Base-by-base conservation (phyloP, 2,329 filamentous ascomycete species). In the Torrubiella hemipterigena region DNA sequence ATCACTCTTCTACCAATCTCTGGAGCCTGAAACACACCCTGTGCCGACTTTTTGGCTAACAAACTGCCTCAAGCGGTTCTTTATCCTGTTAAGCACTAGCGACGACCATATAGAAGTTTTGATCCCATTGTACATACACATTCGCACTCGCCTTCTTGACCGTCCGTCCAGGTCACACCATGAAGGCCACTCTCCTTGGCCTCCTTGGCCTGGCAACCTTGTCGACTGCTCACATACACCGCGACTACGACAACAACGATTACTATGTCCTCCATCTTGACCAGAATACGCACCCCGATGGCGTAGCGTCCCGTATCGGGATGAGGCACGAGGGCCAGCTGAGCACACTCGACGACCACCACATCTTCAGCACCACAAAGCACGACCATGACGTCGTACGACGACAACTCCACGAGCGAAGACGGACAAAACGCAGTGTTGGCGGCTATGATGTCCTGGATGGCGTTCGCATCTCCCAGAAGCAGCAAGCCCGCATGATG, bases 201-300 rank as follows among this genome's bases (percentile, higher is more conserved):
- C 30, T 49, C 42, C 36, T 48, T 44, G 23, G 37, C 54, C 55
- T 75, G 29, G 58, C 67, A 37, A 56, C 55, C 37, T 47, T 67
- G 47, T 55, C 64, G 38, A 56, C 63, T 35, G 61, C 63, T 27
- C 53, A 73, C 27, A 61, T 65, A 30, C 61, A 67, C 39, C 79
- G 82, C 44, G 71, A 91, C 49, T 83, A 93, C 63, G 71, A 81
- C 30, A 67, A 71, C 23, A 75, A 86, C 56, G 89, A 98, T 56
- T 96, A 93, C 60, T 95, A 96, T 54, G 86, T 93, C 41, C 67
- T 98, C 28, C 82, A 95, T 42, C 70, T 98, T 47, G 73, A 80
- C 36, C 60, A 71, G 10, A 63, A 69, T 22, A 65, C 71, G 6
- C 66, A 74, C 11, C 85, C 86, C 12, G 58, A 69, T 16, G 65